A percentile compares a stretch with the other conserved stretches of the same genome.
These are phyloP conservation scores for Chlamydomonas sphaeroides DNA, from an alignment of 139 green algal genomes.

Conservation along the genomic window DNA sequence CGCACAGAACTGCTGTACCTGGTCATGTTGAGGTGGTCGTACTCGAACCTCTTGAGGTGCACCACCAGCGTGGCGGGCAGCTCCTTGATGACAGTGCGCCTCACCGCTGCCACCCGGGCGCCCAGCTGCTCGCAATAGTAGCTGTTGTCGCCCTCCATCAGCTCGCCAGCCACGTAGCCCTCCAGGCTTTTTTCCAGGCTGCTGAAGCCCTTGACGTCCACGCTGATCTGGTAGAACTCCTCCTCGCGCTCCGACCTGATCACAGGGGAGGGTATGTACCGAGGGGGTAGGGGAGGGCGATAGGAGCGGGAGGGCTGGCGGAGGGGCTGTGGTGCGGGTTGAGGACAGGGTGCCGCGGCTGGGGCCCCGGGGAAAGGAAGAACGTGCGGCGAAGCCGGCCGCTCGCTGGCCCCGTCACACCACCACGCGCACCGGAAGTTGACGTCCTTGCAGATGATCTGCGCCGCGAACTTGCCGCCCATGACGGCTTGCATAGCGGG, in stretches of 20 bases:
- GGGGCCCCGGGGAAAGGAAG: too few relatives aligned
- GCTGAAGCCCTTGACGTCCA: constrained; percentile 75
- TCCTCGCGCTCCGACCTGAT: constrained; percentile 81
- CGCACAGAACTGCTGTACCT: too few relatives aligned
- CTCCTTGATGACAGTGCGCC: constrained; percentile 76
- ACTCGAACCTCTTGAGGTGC: constrained; percentile 92
- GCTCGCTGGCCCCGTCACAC: not conserved
- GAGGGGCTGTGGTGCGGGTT: too few relatives aligned
- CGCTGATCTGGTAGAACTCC: constrained; percentile 82
- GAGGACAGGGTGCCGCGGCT: too few relatives aligned
- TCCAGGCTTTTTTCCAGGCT: constrained; percentile 75
- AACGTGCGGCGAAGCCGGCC: too few relatives aligned
- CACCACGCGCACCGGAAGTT: constrained; percentile 40
- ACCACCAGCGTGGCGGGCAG: constrained; percentile 82
- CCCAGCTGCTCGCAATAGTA: constrained; percentile 86
- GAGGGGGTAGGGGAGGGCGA: not conserved
- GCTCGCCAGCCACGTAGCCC: constrained; percentile 69
- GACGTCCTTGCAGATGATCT: constrained; percentile 73
- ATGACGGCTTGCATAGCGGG: constrained; percentile 77
- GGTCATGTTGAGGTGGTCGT: constrained; percentile 83
- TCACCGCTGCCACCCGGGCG: constrained; percentile 81
- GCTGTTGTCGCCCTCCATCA: constrained; percentile 95
- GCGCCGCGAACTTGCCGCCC: constrained; percentile 84
- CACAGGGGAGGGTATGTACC: too few relatives aligned
- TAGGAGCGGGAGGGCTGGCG: too few relatives aligned